phyloP scores from a whole-genome alignment of 2,329 filamentous ascomycete species.

The Ceratocystis cacaofunesta region DNA sequence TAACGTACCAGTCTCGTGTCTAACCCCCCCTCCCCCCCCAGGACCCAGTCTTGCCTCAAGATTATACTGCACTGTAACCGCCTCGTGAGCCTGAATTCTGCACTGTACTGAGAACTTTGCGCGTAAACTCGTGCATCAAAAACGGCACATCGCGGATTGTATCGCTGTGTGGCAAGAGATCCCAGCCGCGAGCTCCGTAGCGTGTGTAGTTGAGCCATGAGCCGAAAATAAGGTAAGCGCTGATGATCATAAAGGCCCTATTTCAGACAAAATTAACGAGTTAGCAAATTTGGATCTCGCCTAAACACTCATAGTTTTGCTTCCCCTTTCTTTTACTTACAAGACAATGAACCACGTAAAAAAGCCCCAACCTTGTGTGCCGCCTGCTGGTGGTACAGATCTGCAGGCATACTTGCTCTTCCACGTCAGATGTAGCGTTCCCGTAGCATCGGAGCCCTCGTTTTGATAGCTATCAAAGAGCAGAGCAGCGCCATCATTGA shows the following conservation, averaged over 20 bases:
- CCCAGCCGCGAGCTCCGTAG: constrained; percentile 89
- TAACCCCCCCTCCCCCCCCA: neutral
- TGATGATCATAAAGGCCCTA: constrained; percentile 70
- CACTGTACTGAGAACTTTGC: constrained; percentile 66
- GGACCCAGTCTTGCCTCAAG: neutral
- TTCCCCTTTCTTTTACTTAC: constrained; percentile 37
- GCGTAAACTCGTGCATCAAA: constrained; percentile 73
- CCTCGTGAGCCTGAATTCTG: constrained; percentile 73
- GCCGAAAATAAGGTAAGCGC: constrained; percentile 89
- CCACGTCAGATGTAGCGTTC: constrained; percentile 67
- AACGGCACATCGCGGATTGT: constrained; percentile 86
- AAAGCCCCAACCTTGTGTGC: constrained; percentile 64
- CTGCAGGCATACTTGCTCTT: constrained; percentile 77
- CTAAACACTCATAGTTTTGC: neutral
- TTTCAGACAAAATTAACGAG: neutral
- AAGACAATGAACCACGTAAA: constrained; percentile 95
- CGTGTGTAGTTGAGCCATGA: constrained; percentile 99
- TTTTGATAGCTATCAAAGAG: constrained; percentile 59
- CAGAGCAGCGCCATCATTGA: constrained; percentile 47
- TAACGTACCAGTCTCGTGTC: neutral
- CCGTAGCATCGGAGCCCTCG: constrained; percentile 39
- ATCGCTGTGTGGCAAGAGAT: constrained; percentile 83
- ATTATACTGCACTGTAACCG: constrained; percentile 87
- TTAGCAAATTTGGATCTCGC: constrained; percentile 18
- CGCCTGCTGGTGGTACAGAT: constrained; percentile 32